Base-by-base conservation (phyloP, 768 basidiomycete species). In the Mycena amicta region DNA sequence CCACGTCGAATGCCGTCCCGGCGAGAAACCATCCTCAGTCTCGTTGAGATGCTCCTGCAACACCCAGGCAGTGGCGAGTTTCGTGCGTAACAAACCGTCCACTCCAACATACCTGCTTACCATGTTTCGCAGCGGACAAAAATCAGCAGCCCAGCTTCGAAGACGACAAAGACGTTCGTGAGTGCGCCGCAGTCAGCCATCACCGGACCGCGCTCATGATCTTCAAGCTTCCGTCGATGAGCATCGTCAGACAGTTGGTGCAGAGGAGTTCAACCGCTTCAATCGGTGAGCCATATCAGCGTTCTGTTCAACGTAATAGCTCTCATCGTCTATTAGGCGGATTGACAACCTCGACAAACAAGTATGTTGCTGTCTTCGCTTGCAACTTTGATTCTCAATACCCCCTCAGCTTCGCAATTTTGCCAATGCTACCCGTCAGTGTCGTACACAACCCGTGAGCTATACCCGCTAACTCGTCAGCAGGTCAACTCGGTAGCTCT, bases 311-410 rank as follows among this genome's bases (percentile, higher is more conserved):
- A n/a, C n/a, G n/a, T n/a, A n/a, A n/a, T n/a, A n/a, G n/a, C n/a
- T n/a, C n/a, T n/a, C n/a, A n/a, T n/a, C n/a, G n/a, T n/a, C 31
- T 22, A 20, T 31, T 46, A 88, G 87, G 67, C 77, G 80, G 37
- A 77, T 88, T 51, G 82, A 82, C 52, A 82, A 80, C 57, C 74
- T 89, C 12, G 88, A 90, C 70, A 83, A 81, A 70, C 86, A 89
- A 76, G 85, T 85, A 62, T 15, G 70, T 55, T 25, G 41, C 52
- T 50, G 49, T 28, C 51, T 52, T 40, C 53, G 12, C 12, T 5
- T 13, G 13, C 22, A 8, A 6, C 13, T 23, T 5, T n/a, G 28
- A 25, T 46, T 28, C 40, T 51, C 37, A 53, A 27, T 30, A n/a
- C 52, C 31, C 13, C 47, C 25, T n/a, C 66, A 90, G 86, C 79